Base-by-base conservation (phyloP, 129 eudicot genomes). In the Glebionis coronaria region DNA sequence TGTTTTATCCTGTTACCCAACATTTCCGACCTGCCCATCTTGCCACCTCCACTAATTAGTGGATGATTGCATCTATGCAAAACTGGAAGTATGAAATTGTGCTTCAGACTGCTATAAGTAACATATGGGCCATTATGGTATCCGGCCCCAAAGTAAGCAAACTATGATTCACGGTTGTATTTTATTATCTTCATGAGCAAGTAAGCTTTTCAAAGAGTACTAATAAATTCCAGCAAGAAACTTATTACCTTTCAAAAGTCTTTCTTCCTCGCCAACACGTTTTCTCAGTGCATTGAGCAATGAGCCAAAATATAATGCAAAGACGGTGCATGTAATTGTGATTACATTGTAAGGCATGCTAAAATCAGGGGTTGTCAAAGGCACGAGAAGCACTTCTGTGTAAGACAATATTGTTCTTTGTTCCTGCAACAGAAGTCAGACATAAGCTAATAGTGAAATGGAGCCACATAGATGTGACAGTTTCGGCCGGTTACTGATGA, bases 331-430 rank as follows among this genome's bases (percentile, higher is more conserved):
- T 31, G 98, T 93, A 61, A 93, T 93, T 18, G 98, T 88, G 63
- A 88, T 88, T 54, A 93, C 98, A 68, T 93, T 93, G 78, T 93
- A 93, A 68, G 98, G 98, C 98, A 93, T 93, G 90, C 98, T 93
- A 80, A 93, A 93, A 85, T 93, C 98, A 69, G 98, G 98, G 64
- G 98, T 93, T 49, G 98, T 88, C 81, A 93, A 79, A 57, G 98
- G 98, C 68, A 93, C 98, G 62, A 93, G 97, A 54, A 93, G 84
- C 65, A 93, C 97, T 88, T 93, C 98, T 27, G 98, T 93, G 81
- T 93, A 93, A 15, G 90, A 87, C 68, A 80, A 65, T 44, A 90
- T 84, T 11, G 82, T 81, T 61, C 79, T 82, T 59, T 61, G 69
- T 63, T 81, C 91, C 98, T 93, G 84, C 74, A 69, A 44, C 51